Evolutionary conservation across 257 asterid species (phyloP), one percentile per base, ranked within the genome.

Genomic region (Penstemon newberryi): DNA sequence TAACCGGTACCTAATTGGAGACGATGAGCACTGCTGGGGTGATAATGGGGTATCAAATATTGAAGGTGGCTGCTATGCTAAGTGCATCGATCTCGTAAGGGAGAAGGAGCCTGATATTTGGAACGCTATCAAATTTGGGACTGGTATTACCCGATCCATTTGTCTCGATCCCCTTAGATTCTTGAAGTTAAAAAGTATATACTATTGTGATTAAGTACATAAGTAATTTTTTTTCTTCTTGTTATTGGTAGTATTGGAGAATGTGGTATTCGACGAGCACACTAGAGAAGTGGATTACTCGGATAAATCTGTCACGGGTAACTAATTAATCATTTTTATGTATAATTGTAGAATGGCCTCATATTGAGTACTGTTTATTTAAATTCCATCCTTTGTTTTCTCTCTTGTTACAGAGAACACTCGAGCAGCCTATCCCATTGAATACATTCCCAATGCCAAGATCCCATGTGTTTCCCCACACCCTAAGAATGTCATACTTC

Each of bases 21-120:
- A 92, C 19, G 98, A 92, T 39, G 98, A 92, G 60, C 98, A 92
- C 73, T 92, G 98, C 82, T 92, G 98, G 98, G 83, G 96, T 60
- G 91, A 90, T 38, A 82, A 72, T 41, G 96, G 98, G 0, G 95
- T 92, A 7, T 92, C 96, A 0, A 92, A 92, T 74, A 92, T 92
- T 55, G 98, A 92, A 75, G 98, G 98, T 40, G 98, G 98, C 45
- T 92, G 98, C 83, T 92, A 92, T 69, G 98, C 98, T 0, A 92
- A 92, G 81, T 92, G 98, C 82, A 82, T 92, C 62, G 98, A 92
- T 81, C 87, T 92, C 55, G 73, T 92, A 0, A 77, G 84, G 80
- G 97, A 92, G 69, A 92, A 87, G 78, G 98, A 92, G 79, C 98
- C 98, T 44, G 98, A 92, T 75, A 92, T 92, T 67, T 92, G 95